Conservation (phyloP, 2,329 filamentous ascomycete genomes). For the Aspergillus ustus region DNA sequence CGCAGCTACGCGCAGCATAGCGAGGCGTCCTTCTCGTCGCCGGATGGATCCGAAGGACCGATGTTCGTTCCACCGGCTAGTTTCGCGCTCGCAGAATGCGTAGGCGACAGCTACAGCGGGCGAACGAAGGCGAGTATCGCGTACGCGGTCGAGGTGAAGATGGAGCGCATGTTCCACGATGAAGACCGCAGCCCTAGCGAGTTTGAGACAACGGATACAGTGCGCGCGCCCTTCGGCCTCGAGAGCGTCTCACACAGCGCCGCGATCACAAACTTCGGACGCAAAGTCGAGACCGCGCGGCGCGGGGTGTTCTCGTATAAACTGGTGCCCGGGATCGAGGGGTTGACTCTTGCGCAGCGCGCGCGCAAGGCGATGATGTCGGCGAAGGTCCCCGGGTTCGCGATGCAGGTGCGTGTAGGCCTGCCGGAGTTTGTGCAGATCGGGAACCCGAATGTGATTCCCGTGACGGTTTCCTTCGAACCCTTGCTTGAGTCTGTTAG, state of each 20-base stretch:
- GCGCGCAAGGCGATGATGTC: not conserved
- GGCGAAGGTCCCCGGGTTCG: not conserved
- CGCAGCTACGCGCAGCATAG: not conserved
- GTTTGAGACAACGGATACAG: not conserved
- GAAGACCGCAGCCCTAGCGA: not conserved
- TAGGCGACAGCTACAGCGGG: not conserved
- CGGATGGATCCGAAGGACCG: not conserved
- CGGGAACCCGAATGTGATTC: not conserved
- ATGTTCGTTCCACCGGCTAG: not conserved
- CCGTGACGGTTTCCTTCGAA: not conserved
- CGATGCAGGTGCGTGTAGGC: not conserved
- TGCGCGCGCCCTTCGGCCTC: not conserved
- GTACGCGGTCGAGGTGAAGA: not conserved
- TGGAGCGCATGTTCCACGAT: not conserved
- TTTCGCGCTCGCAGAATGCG: not conserved
- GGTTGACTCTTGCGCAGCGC: not conserved
- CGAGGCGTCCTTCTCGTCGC: not conserved
- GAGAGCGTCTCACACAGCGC: not conserved
- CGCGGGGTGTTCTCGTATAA: not conserved
- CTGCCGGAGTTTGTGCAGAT: not conserved
- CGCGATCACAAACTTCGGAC: not conserved
- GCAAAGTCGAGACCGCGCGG: not conserved
- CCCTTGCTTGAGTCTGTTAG: not conserved
- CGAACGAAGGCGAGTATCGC: not conserved
- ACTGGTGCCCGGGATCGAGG: not conserved